phyloP scores from a whole-genome alignment of 805 yeast species.

The Candida takata region DNA sequence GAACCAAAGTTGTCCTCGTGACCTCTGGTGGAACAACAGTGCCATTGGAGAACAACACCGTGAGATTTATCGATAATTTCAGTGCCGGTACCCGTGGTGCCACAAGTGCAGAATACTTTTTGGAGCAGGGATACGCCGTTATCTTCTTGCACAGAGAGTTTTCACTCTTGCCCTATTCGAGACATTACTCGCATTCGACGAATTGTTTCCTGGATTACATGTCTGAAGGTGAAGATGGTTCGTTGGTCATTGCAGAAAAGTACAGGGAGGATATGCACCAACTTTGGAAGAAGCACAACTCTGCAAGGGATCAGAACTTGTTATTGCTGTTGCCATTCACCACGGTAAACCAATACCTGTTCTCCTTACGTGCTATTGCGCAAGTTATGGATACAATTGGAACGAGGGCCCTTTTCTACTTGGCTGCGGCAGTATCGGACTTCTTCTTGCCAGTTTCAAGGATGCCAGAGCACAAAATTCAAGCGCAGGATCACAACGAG shows the following conservation, averaged over 20 bases:
- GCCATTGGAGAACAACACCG: conserved; percentile 94
- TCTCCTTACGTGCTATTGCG: conserved; percentile 68
- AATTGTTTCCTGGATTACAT: conserved; percentile 82
- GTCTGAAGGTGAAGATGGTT: conserved; percentile 37
- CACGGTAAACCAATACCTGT: conserved; percentile 89
- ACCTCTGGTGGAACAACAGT: conserved; percentile 98
- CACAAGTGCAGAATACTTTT: conserved; percentile 85
- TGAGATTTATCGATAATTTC: conserved; percentile 92
- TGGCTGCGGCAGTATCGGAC: conserved; percentile 98
- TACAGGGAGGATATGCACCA: conserved; percentile 55
- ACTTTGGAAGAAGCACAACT: conserved; percentile 48
- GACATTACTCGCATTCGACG: conserved; percentile 80
- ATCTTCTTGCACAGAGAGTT: conserved; percentile 90
- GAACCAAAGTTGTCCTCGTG: conserved; percentile 63
- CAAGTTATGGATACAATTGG: conserved; percentile 49
- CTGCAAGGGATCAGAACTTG: conserved; percentile 26
- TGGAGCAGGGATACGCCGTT: conserved; percentile 84
- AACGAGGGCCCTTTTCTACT: conserved; percentile 61
- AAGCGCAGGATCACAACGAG: conserved; percentile 53
- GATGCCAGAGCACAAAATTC: conserved; percentile 92
- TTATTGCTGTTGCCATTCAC: conserved; percentile 76
- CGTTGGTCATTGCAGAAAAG: conserved; percentile 54
- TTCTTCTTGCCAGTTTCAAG: conserved; percentile 84
- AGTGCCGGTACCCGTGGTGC: conserved; percentile 99
- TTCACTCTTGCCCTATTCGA: conserved; percentile 85